Base-by-base conservation (phyloP, 2,329 filamentous ascomycete species). In the Didymella exigua region DNA sequence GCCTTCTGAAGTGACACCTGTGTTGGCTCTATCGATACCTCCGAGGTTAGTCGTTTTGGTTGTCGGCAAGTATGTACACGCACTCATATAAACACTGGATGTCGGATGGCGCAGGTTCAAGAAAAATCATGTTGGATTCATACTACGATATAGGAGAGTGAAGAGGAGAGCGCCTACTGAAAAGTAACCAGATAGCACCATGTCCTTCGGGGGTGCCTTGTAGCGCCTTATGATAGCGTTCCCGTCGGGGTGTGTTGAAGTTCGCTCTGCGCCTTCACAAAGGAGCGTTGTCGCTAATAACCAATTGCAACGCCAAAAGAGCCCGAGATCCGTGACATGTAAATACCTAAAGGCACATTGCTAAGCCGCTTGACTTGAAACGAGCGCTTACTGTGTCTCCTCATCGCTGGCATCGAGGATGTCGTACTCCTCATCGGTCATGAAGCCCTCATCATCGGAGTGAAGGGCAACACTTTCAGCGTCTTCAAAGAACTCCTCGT, bases 381-480 rank as follows among this genome's bases (percentile, higher is more conserved):
- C 19, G 19, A 13, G 29, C 23, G 26, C 45, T 47, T 53, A 67
- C 38, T 49, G 54, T 57, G 67, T 64, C 52, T 98, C 93, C 75
- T 96, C 90, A 64, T 98, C 93, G 55, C 91, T 96, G 37, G 92
- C 93, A 78, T 97, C 92, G 40, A 98, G 86, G 62, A 98, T 93
- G 69, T 99, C 95, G 75, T 98, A 99, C 78, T 99, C 95, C 75
- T 98, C 95, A 61, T 99, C 95, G 0, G 95, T 98, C 81, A 96
- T 78, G 81, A 96, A 97, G 11, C 88, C 90, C 56, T 89, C 86
- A 41, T 88, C 87, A n/a, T 86, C 85, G 18, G 75, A 76, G 40
- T 74, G 67, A 43, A 79, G 72, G 7, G 82, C 80, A 54, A 86
- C 78, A 61, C 81, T 85, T 62, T 85, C 84, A 45, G 82, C 81